These are phyloP conservation scores for Beauveria medogensis DNA, from an alignment of 2,329 filamentous ascomycete genomes.

Conservation along the genomic window DNA sequence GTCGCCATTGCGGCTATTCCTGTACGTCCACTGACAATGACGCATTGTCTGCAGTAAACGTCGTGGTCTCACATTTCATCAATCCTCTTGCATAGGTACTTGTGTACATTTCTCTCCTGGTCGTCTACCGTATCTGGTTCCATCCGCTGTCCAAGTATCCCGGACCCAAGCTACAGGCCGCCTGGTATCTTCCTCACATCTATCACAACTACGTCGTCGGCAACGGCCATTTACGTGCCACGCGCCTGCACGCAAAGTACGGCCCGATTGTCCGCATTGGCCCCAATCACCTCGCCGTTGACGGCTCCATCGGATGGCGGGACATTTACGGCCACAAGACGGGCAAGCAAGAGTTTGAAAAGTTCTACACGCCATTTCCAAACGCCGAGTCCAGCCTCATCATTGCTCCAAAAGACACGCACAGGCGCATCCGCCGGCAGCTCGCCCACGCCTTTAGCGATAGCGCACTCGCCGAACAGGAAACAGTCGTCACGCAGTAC, in stretches of 20 bases:
- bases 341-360: conserved; percentile 14
- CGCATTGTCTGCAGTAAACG: neutral
- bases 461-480: conserved; percentile 23
- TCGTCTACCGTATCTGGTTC: conserved; percentile 9
- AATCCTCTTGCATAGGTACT: neutral
- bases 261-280: conserved; percentile 32
- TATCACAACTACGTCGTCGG: conserved; percentile 13
- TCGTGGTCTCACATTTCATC: neutral
- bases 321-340: conserved; percentile 22
- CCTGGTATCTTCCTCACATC: conserved; percentile 14
- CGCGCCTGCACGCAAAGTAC: conserved; percentile 20
- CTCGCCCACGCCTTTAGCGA: conserved; percentile 25
- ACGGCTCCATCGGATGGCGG: conserved; percentile 25
- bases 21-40: neutral
- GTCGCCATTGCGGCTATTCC: neutral
- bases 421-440: conserved; percentile 18
- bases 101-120: neutral
- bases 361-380: neutral
- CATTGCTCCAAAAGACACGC: conserved; percentile 12
- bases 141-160: conserved; percentile 23
- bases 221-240: conserved; percentile 6
- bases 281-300: conserved; percentile 31
- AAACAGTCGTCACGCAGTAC: conserved; percentile 20
- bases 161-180: conserved; percentile 18
- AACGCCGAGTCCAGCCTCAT: conserved; percentile 15